These are phyloP conservation scores for Kodamaea fukazawae DNA, from an alignment of 805 yeast species.

Conservation along the genomic window DNA sequence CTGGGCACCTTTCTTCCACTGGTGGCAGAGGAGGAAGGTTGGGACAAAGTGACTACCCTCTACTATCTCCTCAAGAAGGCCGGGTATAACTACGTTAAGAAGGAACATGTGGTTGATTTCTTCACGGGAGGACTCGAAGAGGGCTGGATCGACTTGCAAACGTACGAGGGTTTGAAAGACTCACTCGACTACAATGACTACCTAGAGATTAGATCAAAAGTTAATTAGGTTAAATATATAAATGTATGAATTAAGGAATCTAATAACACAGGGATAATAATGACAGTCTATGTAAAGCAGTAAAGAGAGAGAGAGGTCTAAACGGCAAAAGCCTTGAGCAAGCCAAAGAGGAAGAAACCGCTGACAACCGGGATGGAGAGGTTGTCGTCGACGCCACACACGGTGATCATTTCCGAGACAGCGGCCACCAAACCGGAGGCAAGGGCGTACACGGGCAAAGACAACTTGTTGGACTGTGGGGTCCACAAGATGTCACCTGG, in stretches of 20 bases:
- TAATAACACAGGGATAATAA: slow-evolving; percentile 22
- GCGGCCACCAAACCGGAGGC: slow-evolving; percentile 82
- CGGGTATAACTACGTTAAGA: slow-evolving; percentile 32
- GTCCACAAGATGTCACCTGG: slow-evolving; percentile 67
- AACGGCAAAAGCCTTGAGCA: slow-evolving; percentile 30
- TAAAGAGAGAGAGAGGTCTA: slow-evolving; percentile 13
- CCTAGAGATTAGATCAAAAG: slow-evolving; percentile 12
- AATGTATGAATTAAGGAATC: slow-evolving; percentile 16
- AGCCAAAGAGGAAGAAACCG: slow-evolving; percentile 56
- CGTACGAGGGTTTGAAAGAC: slow-evolving; percentile 37
- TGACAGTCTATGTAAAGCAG: slow-evolving; percentile 16
- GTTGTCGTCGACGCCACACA: slow-evolving; percentile 83
- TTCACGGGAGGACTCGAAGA: slow-evolving; percentile 28
- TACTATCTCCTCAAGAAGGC: slow-evolving; percentile 72
- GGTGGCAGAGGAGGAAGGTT: slow-evolving; percentile 83
- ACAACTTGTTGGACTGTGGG: slow-evolving; percentile 55
- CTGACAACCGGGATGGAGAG: slow-evolving; percentile 90
- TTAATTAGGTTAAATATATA: not conserved
- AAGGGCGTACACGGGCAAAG: slow-evolving; percentile 51
- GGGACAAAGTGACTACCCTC: slow-evolving; percentile 74
- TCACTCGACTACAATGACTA: slow-evolving; percentile 24
- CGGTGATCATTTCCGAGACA: slow-evolving; percentile 77
- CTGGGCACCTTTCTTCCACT: slow-evolving; percentile 88
- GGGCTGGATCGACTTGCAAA: slow-evolving; percentile 33
- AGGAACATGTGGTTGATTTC: slow-evolving; percentile 16